A percentile compares a stretch with the other conserved stretches of the same genome.
Evolutionary conservation across 495 filamentous ascomycete species (phyloP).

Genomic region (Aspergillus affinis): DNA sequence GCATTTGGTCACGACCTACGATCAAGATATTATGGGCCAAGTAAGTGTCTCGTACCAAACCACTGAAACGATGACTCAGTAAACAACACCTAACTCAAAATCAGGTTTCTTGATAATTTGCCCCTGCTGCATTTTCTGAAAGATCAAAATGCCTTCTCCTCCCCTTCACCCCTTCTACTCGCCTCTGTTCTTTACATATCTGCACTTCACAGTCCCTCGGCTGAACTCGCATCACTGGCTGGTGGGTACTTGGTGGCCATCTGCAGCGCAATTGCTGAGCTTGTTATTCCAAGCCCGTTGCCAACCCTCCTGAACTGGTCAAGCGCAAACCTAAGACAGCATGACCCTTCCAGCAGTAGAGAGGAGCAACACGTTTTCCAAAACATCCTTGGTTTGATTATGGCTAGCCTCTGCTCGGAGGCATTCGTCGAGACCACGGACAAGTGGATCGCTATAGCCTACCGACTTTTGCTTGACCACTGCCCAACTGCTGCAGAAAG

Average conservation of each 20-base stretch:
- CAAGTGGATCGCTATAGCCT: conserved; percentile 42
- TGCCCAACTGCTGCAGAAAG: conserved; percentile 25
- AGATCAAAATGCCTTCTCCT: conserved; percentile 31
- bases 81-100: conserved; percentile 1
- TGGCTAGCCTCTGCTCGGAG: conserved; percentile 42
- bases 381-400: conserved; percentile 41
- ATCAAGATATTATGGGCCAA: conserved; percentile 37
- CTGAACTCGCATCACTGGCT: conserved; percentile 27
- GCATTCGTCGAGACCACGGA: conserved; percentile 38
- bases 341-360: neutral
- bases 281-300: conserved; percentile 22
- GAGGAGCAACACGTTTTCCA: conserved; percentile 26
- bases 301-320: neutral
- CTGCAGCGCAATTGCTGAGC: conserved; percentile 37
- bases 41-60: conserved; percentile 22
- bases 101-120: conserved; percentile 37
- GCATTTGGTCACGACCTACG: conserved; percentile 32
- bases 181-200: conserved; percentile 43
- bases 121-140: conserved; percentile 42
- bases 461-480: conserved; percentile 37
- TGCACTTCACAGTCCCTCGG: conserved; percentile 31
- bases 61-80: neutral
- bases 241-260: conserved; percentile 35
- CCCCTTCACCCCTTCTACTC: conserved; percentile 37
- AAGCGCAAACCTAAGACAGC: neutral